phyloP scores from a whole-genome alignment of 805 yeast genomes.

The Candida railenensis region DNA sequence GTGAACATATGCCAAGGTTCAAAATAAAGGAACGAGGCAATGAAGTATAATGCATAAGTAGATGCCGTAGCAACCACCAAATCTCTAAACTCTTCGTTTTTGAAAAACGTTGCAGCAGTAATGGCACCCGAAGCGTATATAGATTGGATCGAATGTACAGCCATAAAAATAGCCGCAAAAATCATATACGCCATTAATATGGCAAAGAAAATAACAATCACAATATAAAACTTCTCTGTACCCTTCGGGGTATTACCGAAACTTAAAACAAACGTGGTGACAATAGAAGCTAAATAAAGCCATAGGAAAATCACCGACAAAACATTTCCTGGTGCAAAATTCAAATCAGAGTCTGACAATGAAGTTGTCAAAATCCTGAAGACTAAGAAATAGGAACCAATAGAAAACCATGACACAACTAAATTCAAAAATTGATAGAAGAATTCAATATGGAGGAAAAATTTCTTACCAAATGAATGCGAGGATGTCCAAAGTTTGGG shows the following conservation, averaged over 20 bases:
- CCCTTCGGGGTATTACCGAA: constrained; percentile 68
- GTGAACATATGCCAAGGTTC: constrained; percentile 70
- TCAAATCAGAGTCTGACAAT: constrained; percentile 33
- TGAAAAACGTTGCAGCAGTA: constrained; percentile 46
- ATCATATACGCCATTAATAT: constrained; percentile 59
- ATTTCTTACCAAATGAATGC: constrained; percentile 50
- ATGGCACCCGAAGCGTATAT: constrained; percentile 36
- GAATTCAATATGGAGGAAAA: constrained; percentile 54
- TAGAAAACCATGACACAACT: constrained; percentile 61
- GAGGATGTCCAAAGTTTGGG: constrained; percentile 54
- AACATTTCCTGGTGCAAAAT: constrained; percentile 45
- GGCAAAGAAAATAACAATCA: constrained; percentile 56
- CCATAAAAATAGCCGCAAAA: constrained; percentile 57
- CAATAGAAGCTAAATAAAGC: constrained; percentile 55
- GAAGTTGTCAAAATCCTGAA: constrained; percentile 62
- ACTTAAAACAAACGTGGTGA: constrained; percentile 59
- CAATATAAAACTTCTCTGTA: constrained; percentile 52
- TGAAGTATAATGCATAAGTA: constrained; percentile 60
- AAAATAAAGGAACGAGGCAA: constrained; percentile 56
- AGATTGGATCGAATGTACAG: constrained; percentile 47
- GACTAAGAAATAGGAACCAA: constrained; percentile 62
- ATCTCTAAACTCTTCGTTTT: constrained; percentile 44
- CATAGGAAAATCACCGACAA: constrained; percentile 54
- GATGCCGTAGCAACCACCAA: constrained; percentile 58
- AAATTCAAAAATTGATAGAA: constrained; percentile 53